phyloP scores from a whole-genome alignment of 352 stramenopile species.

The Pythium periplocum region DNA sequence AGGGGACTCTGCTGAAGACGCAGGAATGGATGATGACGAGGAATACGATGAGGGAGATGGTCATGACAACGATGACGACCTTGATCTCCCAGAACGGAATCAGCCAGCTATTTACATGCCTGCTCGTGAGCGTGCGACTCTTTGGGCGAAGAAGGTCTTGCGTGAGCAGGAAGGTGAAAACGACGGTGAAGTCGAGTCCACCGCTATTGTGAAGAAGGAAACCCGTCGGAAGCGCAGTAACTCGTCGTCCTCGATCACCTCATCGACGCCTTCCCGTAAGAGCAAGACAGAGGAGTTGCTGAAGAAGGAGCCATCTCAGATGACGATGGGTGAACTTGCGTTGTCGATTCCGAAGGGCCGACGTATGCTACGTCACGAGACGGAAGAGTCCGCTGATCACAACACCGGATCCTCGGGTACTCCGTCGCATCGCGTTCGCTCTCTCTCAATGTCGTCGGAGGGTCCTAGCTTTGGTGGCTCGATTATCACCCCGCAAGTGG shows the following conservation, averaged over 20 bases:
- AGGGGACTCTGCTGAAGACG: slow-evolving; percentile 28
- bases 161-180: slow-evolving; percentile 34
- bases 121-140: slow-evolving; percentile 58
- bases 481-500: slow-evolving; percentile 68
- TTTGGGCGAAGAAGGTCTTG: slow-evolving; percentile 70
- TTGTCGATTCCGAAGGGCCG: slow-evolving; percentile 65
- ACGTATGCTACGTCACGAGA: slow-evolving; percentile 50
- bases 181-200: slow-evolving; percentile 16
- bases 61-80: slow-evolving; percentile 31
- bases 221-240: slow-evolving; percentile 51
- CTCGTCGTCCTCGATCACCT: slow-evolving; percentile 42
- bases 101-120: slow-evolving; percentile 48
- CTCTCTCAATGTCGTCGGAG: slow-evolving; percentile 59
- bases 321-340: slow-evolving; percentile 82
- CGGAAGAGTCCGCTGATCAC: slow-evolving; percentile 46
- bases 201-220: slow-evolving; percentile 30
- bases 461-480: slow-evolving; percentile 55
- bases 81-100: slow-evolving; percentile 36
- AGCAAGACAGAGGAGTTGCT: slow-evolving; percentile 50
- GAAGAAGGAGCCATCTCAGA: slow-evolving; percentile 73
- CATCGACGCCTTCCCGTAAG: slow-evolving; percentile 22
- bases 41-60: slow-evolving; percentile 8
- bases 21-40: slow-evolving; percentile 11
- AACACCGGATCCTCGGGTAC: slow-evolving; percentile 11
- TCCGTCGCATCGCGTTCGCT: slow-evolving; percentile 46